Evolutionary conservation across 2,329 filamentous ascomycete genomes (phyloP), one percentile per base, ranked within the genome.

Genomic region (Ophiostoma quercus): DNA sequence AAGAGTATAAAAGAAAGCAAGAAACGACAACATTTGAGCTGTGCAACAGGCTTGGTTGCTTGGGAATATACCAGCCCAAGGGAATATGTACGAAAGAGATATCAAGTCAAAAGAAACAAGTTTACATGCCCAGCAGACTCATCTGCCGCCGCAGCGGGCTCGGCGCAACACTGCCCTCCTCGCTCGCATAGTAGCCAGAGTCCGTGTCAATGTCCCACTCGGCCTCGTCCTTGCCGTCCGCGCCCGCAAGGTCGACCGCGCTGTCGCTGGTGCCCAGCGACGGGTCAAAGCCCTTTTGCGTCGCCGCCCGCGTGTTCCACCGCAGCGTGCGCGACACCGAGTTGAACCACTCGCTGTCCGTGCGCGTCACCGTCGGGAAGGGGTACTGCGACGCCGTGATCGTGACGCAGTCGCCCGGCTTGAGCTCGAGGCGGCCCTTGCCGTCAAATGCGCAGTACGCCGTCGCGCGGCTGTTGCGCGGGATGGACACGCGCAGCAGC

Each of bases 381-480:
- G 95, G 95, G 76, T 97, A 99, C 78, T 96, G 93, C 39, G 92
- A 96, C 3, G 95, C 95, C 57, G 94, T 92, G 75, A 99, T 95
- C 72, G 94, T 97, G 78, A 99, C 95, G 76, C 94, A 92, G 80
- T 99, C 95, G 69, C 95, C 95, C 76, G 94, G 92, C 73, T 90
- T 90, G 47, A 99, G 88, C 80, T 99, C 94, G 62, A 99, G 87
- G 67, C 95, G 92, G 70, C 93, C 94, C 79, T 98, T 99, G 79
- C 95, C 95, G 77, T 99, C 95, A 78, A 99, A 99, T 57, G 93
- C 92, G 78, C 94, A 97, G 83, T 97, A 97, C 0, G 95, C 95
- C 0, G 93, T 97, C 19, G 94, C 94, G 66, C 95, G 91, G 54
- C 92, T 96, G 76, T 90, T 88, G 73, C 86, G 85, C 0, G 95